Evolutionary conservation across 177 flowering plant genomes (phyloP).

Genomic region (Vitis hybrid): DNA sequence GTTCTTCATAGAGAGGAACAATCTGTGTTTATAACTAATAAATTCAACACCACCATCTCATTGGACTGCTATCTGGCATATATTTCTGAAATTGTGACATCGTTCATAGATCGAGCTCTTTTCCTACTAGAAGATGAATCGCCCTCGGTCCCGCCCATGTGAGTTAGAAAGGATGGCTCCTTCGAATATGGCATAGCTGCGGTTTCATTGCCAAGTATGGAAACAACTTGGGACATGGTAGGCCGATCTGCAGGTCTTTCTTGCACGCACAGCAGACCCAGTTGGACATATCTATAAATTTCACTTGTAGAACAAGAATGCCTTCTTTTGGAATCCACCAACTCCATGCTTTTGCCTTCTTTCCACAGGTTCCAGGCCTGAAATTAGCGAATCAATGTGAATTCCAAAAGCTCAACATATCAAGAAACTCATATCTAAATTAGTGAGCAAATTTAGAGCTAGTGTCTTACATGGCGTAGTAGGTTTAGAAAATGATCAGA

Average conservation of each 20-base stretch:
- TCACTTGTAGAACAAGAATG: not conserved
- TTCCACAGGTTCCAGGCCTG: conserved; percentile 21
- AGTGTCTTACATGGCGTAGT: too few relatives aligned
- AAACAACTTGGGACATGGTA: conserved; percentile 12
- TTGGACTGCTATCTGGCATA: not conserved
- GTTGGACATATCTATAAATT: not conserved
- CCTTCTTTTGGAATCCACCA: conserved; percentile 4
- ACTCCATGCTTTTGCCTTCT: conserved; percentile 15
- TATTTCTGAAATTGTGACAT: not conserved
- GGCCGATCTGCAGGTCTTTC: conserved; percentile 16
- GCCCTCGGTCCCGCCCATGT: not conserved
- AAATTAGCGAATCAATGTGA: not conserved
- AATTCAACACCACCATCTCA: too few relatives aligned
- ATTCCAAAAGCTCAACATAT: too few relatives aligned
- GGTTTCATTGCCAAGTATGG: conserved; percentile 12
- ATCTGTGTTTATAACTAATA: too few relatives aligned
- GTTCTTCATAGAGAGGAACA: too few relatives aligned
- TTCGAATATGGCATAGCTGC: conserved; percentile 10
- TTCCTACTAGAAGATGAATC: not conserved
- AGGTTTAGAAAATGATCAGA: conserved; percentile 3
- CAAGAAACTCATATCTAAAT: too few relatives aligned
- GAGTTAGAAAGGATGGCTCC: conserved; percentile 2
- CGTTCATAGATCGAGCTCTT: not conserved
- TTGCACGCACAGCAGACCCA: conserved; percentile 21
- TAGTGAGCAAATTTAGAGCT: too few relatives aligned